Evolutionary conservation across 768 basidiomycete genomes (phyloP).

Genomic region (Leccinum truebloodii): DNA sequence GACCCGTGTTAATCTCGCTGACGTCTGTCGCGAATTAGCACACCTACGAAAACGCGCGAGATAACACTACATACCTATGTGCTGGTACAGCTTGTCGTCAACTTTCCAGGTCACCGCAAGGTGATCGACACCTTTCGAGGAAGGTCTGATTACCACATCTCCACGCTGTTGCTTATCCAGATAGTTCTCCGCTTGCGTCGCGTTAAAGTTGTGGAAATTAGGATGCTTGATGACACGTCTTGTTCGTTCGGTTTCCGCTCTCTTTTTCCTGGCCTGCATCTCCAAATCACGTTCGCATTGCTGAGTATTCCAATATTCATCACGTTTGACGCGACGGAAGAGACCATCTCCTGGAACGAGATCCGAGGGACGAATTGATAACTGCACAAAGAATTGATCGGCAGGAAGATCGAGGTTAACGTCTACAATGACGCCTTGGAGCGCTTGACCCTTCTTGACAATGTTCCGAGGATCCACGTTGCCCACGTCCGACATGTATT

Average conservation of each 20-base stretch:
- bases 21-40: constrained; percentile 56
- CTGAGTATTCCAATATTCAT: constrained; percentile 65
- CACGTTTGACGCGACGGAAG: constrained; percentile 59
- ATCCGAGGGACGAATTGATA: constrained; percentile 71
- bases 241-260: constrained; percentile 75
- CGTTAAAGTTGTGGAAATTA: constrained; percentile 95
- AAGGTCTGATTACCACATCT: constrained; percentile 95
- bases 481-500: constrained; percentile 56
- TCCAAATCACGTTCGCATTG: constrained; percentile 69
- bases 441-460: constrained; percentile 76
- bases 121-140: constrained; percentile 91
- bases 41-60: background rate
- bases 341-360: constrained; percentile 60
- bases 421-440: constrained; percentile 77
- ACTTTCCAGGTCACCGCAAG: constrained; percentile 99
- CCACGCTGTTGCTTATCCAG: constrained; percentile 90
- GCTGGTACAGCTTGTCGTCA: constrained; percentile 92
- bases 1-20: constrained; percentile 76
- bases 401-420: constrained; percentile 62
- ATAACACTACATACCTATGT: constrained; percentile 68
- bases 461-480: constrained; percentile 44
- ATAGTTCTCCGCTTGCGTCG: constrained; percentile 84
- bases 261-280: constrained; percentile 77
- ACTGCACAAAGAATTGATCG: constrained; percentile 66
- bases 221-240: constrained; percentile 95